A percentile compares a stretch with the other conserved stretches of the same genome.
These are phyloP conservation scores for Collybia sordida DNA, from an alignment of 768 basidiomycete species.

Conservation along the genomic window DNA sequence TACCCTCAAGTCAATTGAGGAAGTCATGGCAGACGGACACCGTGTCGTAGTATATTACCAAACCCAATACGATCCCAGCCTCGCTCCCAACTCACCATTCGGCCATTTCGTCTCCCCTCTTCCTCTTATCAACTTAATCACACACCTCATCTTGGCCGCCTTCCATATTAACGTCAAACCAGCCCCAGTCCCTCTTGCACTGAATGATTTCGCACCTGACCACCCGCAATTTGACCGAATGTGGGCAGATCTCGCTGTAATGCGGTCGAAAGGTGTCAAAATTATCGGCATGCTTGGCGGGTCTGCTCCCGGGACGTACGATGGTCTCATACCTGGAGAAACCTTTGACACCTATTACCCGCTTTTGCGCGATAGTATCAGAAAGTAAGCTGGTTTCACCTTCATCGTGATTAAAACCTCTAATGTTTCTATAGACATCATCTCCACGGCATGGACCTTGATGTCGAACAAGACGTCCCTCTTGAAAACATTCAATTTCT, in stretches of 20 bases:
- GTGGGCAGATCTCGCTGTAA: constrained; percentile 21
- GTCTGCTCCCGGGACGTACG: constrained; percentile 19
- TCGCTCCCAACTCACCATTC: constrained; percentile 9
- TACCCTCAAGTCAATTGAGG: background rate
- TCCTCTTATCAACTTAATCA: constrained; percentile 18
- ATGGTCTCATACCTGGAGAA: constrained; percentile 10
- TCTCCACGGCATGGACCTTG: constrained; percentile 25
- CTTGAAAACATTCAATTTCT: background rate
- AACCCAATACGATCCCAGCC: constrained; percentile 18
- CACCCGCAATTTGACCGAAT: constrained; percentile 18
- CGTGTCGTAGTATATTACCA: constrained; percentile 24
- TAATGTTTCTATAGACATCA: constrained; percentile 12
- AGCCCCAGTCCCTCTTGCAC: constrained; percentile 10
- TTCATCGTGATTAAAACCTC: background rate
- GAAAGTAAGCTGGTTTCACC: constrained; percentile 9
- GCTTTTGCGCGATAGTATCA: constrained; percentile 13
- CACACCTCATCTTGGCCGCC: constrained; percentile 23
- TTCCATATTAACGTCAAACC: constrained; percentile 20
- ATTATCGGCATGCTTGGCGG: constrained; percentile 25
- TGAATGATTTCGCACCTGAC: constrained; percentile 20
- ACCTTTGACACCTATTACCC: constrained; percentile 21
- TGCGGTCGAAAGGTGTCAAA: constrained; percentile 20
- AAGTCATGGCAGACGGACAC: constrained; percentile 15
- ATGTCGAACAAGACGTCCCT: constrained; percentile 21
- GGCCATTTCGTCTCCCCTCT: constrained; percentile 20